phyloP scores from a whole-genome alignment of 148 eudicot species.

The Pharnaceum exiguum region DNA sequence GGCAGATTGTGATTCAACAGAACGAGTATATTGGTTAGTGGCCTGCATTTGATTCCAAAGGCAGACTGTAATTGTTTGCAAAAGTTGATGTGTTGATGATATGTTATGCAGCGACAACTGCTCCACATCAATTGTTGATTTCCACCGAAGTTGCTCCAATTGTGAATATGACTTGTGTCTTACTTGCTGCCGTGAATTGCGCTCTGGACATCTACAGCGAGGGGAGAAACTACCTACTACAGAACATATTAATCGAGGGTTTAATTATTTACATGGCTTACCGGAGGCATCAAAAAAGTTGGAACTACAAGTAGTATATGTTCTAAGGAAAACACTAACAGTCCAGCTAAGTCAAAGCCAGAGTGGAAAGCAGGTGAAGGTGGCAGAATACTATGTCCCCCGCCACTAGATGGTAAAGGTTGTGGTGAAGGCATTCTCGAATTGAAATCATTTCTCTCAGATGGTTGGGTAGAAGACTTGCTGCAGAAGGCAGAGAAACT shows the following conservation, averaged over 20 bases:
- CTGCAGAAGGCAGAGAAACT: slow-evolving; percentile 27
- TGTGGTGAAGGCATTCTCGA: slow-evolving; percentile 37
- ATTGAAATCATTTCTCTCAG: slow-evolving; percentile 31
- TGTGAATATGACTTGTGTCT: slow-evolving; percentile 69
- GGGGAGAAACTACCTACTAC: slow-evolving; percentile 28
- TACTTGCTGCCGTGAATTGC: slow-evolving; percentile 57
- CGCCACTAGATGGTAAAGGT: slow-evolving; percentile 41
- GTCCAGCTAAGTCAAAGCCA: too few relatives aligned
- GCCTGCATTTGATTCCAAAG: too few relatives aligned
- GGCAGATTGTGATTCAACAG: too few relatives aligned
- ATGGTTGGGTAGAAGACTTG: slow-evolving; percentile 31
- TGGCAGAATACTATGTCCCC: slow-evolving; percentile 65
- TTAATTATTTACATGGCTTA: slow-evolving; percentile 34
- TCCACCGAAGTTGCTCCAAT: slow-evolving; percentile 49
- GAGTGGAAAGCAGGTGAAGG: slow-evolving; percentile 45
- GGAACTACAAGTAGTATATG: too few relatives aligned
- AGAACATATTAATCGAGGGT: slow-evolving; percentile 25
- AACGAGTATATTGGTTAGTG: too few relatives aligned
- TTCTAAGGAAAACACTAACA: too few relatives aligned
- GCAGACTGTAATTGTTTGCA: too few relatives aligned
- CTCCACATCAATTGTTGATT: slow-evolving; percentile 61
- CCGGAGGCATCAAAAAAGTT: neutral
- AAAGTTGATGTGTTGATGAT: too few relatives aligned
- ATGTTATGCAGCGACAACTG: slow-evolving; percentile 55
- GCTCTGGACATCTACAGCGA: slow-evolving; percentile 43